These are phyloP conservation scores for Ceratocystis alfenasii DNA, from an alignment of 2,329 filamentous ascomycete genomes.

Conservation along the genomic window DNA sequence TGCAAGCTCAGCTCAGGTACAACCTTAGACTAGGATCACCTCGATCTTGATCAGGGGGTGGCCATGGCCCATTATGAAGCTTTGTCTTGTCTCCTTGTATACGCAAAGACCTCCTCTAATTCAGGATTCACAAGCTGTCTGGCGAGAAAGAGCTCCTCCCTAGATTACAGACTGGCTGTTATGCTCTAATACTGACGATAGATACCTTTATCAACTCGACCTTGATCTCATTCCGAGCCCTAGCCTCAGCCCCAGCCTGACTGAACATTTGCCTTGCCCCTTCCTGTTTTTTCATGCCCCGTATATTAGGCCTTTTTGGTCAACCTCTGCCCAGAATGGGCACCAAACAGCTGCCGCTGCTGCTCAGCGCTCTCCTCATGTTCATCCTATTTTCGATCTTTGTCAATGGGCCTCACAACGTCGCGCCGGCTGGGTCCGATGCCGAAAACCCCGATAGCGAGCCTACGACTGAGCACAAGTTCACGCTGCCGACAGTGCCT, in stretches of 20 bases:
- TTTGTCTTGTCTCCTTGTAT: not conserved
- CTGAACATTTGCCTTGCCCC: not conserved
- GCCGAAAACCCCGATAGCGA: not conserved
- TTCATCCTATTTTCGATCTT: conserved; percentile 44
- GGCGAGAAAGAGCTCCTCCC: not conserved
- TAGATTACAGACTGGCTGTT: too few relatives aligned
- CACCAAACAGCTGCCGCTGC: conserved; percentile 41
- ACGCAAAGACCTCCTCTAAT: not conserved
- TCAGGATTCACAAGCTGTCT: not conserved
- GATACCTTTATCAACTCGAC: too few relatives aligned
- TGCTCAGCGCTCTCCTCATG: conserved; percentile 40
- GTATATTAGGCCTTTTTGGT: conserved; percentile 33
- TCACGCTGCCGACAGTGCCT: conserved; percentile 39
- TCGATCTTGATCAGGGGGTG: conserved; percentile 1
- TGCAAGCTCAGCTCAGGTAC: not conserved
- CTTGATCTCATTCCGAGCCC: too few relatives aligned
- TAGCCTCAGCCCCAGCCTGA: not conserved
- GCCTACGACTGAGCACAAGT: conserved; percentile 34
- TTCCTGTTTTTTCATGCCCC: conserved; percentile 32
- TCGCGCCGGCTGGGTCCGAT: not conserved
- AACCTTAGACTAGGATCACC: not conserved
- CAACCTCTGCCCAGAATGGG: conserved; percentile 40
- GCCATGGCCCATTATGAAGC: not conserved
- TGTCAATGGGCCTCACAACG: conserved; percentile 29
- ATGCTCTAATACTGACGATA: too few relatives aligned